Evolutionary conservation across 495 filamentous ascomycete genomes (phyloP).

Genomic region (Penicillium nucicola): DNA sequence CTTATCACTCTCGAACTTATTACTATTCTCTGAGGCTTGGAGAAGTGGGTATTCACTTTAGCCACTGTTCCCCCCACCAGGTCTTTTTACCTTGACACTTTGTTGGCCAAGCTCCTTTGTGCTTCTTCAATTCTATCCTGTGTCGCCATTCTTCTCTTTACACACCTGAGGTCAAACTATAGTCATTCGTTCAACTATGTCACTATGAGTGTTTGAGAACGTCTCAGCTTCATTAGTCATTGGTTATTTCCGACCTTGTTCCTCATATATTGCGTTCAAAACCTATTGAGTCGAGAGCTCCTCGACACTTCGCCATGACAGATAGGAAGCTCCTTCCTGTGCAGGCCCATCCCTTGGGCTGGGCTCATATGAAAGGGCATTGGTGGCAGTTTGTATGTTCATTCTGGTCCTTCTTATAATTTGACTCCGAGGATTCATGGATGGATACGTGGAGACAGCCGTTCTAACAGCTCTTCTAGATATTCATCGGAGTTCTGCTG

Average conservation of each 20-base stretch:
- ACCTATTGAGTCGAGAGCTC: neutral
- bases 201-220: conserved; percentile 1
- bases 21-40: neutral
- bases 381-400: conserved; percentile 47
- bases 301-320: conserved; percentile 15
- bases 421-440: neutral
- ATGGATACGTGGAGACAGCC: too few species aligned
- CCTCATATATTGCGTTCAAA: neutral
- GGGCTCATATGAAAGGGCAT: conserved; percentile 32
- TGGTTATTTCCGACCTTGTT: neutral
- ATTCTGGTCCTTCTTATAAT: conserved; percentile 5
- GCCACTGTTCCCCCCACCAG: conserved; percentile 2
- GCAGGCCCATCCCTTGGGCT: conserved; percentile 26
- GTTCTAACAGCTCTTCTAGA: conserved; percentile 22
- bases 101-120: conserved; percentile 1
- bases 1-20: neutral
- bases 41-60: conserved; percentile 7
- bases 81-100: conserved; percentile 6
- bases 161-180: neutral
- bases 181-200: conserved; percentile 5
- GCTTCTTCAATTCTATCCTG: neutral
- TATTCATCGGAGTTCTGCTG: conserved; percentile 39
- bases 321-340: conserved; percentile 26
- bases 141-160: neutral
- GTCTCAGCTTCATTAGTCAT: neutral